Evolutionary conservation across 2,329 filamentous ascomycete genomes (phyloP).

Genomic region (Chrysoporthe cubensis): DNA sequence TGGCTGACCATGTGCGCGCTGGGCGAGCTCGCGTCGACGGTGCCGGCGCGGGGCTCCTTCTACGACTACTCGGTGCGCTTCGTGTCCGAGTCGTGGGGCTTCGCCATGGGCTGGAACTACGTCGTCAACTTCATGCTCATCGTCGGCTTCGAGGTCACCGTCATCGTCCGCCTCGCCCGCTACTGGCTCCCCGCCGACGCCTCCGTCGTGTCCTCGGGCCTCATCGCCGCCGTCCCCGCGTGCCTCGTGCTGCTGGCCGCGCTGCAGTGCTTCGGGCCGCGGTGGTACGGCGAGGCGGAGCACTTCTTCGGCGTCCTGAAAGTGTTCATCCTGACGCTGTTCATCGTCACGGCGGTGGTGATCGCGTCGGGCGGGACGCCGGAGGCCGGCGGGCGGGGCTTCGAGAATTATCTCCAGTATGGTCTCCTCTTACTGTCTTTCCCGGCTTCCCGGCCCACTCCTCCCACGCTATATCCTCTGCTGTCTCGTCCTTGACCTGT

Average conservation of each 20-base stretch:
- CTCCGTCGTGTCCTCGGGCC: not conserved
- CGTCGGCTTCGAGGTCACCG: conserved; percentile 44
- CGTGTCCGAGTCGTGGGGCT: conserved; percentile 43
- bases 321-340: conserved; percentile 55
- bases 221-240: conserved; percentile 30
- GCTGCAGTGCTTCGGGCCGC: conserved; percentile 47
- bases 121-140: conserved; percentile 42
- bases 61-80: conserved; percentile 45
- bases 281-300: conserved; percentile 52
- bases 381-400: conserved; percentile 16
- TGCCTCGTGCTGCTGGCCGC: conserved; percentile 47
- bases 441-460: no score
- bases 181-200: conserved; percentile 35
- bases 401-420: conserved; percentile 25
- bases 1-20: conserved; percentile 38
- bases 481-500: no score
- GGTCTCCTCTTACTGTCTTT: not conserved
- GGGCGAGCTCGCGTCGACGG: conserved; percentile 38
- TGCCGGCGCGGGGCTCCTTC: conserved; percentile 43
- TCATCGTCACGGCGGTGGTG: conserved; percentile 60
- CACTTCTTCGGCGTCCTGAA: conserved; percentile 58
- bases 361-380: conserved; percentile 47
- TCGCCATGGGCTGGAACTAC: conserved; percentile 47
- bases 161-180: conserved; percentile 38
- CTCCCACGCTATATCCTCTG: no score